A percentile compares a stretch with the other conserved stretches of the same genome.
Conservation (phyloP, 208 protist species). For the Crithidia expoeki region DNA sequence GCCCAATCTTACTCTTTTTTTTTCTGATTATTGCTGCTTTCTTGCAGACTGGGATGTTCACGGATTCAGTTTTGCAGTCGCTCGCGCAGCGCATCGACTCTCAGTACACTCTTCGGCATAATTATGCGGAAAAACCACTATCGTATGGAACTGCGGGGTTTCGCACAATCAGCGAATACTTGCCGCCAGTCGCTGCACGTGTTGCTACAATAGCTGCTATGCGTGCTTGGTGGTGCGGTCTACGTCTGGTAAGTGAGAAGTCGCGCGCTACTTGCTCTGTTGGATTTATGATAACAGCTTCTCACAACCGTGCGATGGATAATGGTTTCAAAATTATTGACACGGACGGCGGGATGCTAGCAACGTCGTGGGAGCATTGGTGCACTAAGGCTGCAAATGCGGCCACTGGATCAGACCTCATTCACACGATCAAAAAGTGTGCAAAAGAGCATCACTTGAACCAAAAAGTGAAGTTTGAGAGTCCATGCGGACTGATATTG, state of each 20-base stretch:
- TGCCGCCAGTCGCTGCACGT: constrained; percentile 68
- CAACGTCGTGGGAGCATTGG: constrained; percentile 59
- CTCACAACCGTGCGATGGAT: constrained; percentile 83
- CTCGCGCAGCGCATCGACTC: constrained; percentile 35
- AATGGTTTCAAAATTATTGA: constrained; percentile 93
- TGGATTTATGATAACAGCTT: constrained; percentile 88
- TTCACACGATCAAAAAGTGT: constrained; percentile 45
- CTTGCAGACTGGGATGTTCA: constrained; percentile 4
- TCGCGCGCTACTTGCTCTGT: constrained; percentile 16
- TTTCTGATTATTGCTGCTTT: background rate
- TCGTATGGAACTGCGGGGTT: constrained; percentile 87
- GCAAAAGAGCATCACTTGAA: background rate
- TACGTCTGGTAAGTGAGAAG: constrained; percentile 7
- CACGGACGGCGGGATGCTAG: constrained; percentile 76
- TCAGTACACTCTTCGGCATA: constrained; percentile 51
- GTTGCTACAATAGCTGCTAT: constrained; percentile 64
- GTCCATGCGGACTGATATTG: constrained; percentile 33
- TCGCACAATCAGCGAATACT: constrained; percentile 43
- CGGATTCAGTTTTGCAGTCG: constrained; percentile 21
- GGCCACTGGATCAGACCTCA: constrained; percentile 48
- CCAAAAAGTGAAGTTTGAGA: constrained; percentile 6
- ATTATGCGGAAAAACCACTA: constrained; percentile 28
- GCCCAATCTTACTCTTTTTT: constrained; percentile 6
- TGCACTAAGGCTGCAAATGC: constrained; percentile 71
- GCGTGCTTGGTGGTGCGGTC: constrained; percentile 40